These are phyloP conservation scores for Euphrasia arctica DNA, from an alignment of 305 asterid genomes.

Conservation along the genomic window DNA sequence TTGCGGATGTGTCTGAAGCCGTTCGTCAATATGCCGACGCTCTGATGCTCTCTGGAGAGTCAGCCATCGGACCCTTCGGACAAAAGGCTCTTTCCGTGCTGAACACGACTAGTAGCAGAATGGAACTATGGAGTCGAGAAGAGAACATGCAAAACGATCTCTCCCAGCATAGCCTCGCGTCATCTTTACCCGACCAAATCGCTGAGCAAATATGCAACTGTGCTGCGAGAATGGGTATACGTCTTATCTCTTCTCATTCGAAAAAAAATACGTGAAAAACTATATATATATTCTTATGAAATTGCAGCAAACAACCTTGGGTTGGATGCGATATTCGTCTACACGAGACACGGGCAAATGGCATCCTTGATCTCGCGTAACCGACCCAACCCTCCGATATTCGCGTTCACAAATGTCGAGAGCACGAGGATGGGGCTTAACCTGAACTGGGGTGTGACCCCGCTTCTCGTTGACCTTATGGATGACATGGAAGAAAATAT, in stretches of 20 bases:
- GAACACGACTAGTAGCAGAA: slow-evolving; percentile 59
- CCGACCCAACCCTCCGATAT: slow-evolving; percentile 78
- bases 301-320: slow-evolving; percentile 74
- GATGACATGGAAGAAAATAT: slow-evolving; percentile 77
- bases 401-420: slow-evolving; percentile 66
- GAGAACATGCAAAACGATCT: slow-evolving; percentile 50
- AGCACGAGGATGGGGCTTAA: slow-evolving; percentile 69
- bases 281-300: not conserved
- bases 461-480: slow-evolving; percentile 53
- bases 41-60: slow-evolving; percentile 86
- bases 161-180: slow-evolving; percentile 37
- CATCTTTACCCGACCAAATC: slow-evolving; percentile 57
- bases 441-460: slow-evolving; percentile 82
- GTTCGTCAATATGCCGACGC: slow-evolving; percentile 89
- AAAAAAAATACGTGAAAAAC: not conserved
- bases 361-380: slow-evolving; percentile 73
- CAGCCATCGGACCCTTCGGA: slow-evolving; percentile 73
- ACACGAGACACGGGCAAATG: slow-evolving; percentile 78
- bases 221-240: slow-evolving; percentile 77
- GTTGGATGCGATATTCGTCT: slow-evolving; percentile 75
- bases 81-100: slow-evolving; percentile 73
- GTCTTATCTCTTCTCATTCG: slow-evolving; percentile 8
- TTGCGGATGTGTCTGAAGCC: slow-evolving; percentile 91
- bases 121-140: slow-evolving; percentile 73
- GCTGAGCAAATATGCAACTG: slow-evolving; percentile 73